A percentile compares a stretch with the other conserved stretches of the same genome.
phyloP scores from a whole-genome alignment of 2,329 filamentous ascomycete genomes.

The Sarocladium strictum region DNA sequence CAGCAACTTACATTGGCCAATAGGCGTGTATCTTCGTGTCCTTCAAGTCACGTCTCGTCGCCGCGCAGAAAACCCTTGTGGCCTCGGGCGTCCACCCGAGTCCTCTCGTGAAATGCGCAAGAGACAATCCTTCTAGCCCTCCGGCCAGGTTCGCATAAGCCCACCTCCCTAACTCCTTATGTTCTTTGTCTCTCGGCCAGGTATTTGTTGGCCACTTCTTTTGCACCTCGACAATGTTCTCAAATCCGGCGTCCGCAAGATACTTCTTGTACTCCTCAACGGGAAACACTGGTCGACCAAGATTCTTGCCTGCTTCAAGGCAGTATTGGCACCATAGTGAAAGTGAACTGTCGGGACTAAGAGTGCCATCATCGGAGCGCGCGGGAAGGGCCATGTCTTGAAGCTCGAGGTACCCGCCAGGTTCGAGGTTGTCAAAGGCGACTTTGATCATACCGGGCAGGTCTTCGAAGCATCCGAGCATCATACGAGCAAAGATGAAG shows the following conservation, averaged over 20 bases:
- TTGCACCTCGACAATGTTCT: constrained; percentile 38
- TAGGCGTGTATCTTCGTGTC: constrained; percentile 22
- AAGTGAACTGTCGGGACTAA: constrained; percentile 15
- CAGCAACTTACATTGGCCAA: constrained; percentile 18
- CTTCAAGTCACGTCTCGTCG: constrained; percentile 20
- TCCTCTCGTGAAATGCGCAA: constrained; percentile 23
- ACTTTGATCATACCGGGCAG: constrained; percentile 17
- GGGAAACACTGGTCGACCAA: constrained; percentile 21
- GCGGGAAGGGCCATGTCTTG: constrained; percentile 15
- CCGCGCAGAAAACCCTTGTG: constrained; percentile 18
- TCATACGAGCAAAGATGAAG: constrained; percentile 18
- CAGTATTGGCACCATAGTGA: constrained; percentile 23
- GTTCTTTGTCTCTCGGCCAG: constrained; percentile 42
- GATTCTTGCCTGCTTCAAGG: constrained; percentile 20
- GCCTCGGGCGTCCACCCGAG: constrained; percentile 20
- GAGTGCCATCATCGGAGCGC: constrained; percentile 14
- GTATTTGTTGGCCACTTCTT: constrained; percentile 42
- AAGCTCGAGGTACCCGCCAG: constrained; percentile 20
- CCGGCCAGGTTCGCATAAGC: constrained; percentile 17
- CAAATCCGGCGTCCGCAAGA: constrained; percentile 44
- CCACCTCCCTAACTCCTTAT: constrained; percentile 42
- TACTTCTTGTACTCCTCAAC: constrained; percentile 20
- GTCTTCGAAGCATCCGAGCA: constrained; percentile 16
- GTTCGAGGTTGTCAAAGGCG: constrained; percentile 16
- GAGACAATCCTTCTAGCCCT: constrained; percentile 22